Evolutionary conservation across 805 yeast species (phyloP).

Genomic region (Wickerhamiella qilinensis): DNA sequence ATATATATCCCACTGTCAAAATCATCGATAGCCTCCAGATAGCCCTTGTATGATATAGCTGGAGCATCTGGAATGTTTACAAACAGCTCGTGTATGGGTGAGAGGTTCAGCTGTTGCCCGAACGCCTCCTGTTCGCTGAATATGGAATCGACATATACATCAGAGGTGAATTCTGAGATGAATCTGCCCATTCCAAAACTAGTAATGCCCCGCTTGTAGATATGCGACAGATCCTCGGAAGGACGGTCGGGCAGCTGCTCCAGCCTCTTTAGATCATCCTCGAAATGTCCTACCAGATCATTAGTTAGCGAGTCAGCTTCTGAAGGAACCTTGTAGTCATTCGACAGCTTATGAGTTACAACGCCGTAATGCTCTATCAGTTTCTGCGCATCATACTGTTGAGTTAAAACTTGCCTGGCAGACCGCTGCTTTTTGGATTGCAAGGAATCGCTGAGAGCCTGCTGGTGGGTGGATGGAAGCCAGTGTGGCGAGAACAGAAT

Average conservation of each 20-base stretch:
- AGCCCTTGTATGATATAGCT: slow-evolving; percentile 31
- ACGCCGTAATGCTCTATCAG: slow-evolving; percentile 34
- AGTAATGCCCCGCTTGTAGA: not conserved
- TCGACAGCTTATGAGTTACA: too few species aligned
- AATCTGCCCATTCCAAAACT: slow-evolving; percentile 18
- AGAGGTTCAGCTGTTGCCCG: slow-evolving; percentile 35
- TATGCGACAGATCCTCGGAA: not conserved
- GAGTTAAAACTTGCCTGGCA: slow-evolving; percentile 35
- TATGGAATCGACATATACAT: slow-evolving; percentile 30
- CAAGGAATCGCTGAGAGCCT: too few species aligned
- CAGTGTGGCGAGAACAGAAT: slow-evolving; percentile 20
- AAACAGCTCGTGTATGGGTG: slow-evolving; percentile 15
- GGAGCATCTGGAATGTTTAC: slow-evolving; percentile 17
- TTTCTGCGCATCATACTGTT: slow-evolving; percentile 48
- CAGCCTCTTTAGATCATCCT: not conserved
- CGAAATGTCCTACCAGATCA: too few species aligned
- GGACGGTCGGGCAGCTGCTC: not conserved
- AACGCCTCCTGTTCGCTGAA: slow-evolving; percentile 39
- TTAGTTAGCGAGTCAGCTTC: too few species aligned
- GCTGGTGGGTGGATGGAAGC: too few species aligned
- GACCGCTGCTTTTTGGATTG: too few species aligned
- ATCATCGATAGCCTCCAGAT: slow-evolving; percentile 30
- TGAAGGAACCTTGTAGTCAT: too few species aligned
- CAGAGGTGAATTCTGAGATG: slow-evolving; percentile 35
- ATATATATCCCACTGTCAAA: slow-evolving; percentile 13